Evolutionary conservation across 805 yeast species (phyloP).

Genomic region (Wickerhamiella sergipiensis): DNA sequence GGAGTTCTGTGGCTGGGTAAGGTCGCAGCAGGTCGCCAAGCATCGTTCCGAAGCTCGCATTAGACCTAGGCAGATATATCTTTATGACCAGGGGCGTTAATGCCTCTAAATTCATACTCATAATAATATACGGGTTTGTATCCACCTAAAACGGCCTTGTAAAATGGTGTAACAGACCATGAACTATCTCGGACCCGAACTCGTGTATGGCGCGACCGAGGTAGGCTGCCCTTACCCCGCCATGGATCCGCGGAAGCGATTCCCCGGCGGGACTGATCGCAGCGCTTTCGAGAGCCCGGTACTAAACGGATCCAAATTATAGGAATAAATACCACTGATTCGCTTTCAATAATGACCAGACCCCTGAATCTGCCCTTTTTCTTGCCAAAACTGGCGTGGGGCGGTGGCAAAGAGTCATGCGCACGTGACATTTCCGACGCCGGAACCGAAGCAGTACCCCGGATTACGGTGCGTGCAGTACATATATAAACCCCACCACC

Average conservation of each 20-base stretch:
- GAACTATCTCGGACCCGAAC: not conserved
- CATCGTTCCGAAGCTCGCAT: not conserved
- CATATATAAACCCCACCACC: constrained; percentile 4
- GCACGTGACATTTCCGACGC: not conserved
- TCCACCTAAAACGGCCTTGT: no score
- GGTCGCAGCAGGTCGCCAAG: not conserved
- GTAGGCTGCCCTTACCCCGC: not conserved
- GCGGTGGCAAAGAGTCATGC: not conserved
- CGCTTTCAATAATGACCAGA: no score
- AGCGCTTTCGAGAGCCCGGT: no score
- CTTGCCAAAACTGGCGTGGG: not conserved
- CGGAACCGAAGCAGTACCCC: not conserved
- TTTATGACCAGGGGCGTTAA: no score
- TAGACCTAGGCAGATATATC: no score
- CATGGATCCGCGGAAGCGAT: not conserved
- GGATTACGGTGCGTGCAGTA: not conserved
- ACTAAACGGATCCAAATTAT: no score
- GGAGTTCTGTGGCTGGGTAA: not conserved
- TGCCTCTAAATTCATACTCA: no score
- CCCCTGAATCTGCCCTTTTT: no score
- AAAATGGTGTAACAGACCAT: no score
- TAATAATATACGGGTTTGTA: no score
- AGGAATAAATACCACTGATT: no score
- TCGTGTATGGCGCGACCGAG: not conserved
- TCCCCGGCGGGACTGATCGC: not conserved